phyloP scores from a whole-genome alignment of 208 protist genomes.

The Trypanosoma brucei region DNA sequence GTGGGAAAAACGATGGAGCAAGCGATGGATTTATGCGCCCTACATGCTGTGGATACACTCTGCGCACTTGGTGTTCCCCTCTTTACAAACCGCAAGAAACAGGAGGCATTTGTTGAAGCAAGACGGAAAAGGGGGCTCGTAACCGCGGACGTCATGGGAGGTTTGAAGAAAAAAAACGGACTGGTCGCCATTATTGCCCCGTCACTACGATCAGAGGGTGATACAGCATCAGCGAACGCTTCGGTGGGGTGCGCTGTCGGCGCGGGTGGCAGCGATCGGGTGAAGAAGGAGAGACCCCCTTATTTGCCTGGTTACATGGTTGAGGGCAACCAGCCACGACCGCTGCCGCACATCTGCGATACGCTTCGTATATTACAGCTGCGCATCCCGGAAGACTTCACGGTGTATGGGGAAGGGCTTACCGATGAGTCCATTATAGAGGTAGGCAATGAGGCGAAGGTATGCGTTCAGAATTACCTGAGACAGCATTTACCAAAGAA shows the following conservation, averaged over 20 bases:
- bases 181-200: conserved; percentile 28
- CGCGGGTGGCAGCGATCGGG: neutral
- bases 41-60: conserved; percentile 74
- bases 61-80: conserved; percentile 47
- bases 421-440: conserved; percentile 32
- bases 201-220: neutral
- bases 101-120: conserved; percentile 39
- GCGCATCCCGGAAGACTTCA: conserved; percentile 59
- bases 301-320: conserved; percentile 66
- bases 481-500: conserved; percentile 15
- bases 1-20: conserved; percentile 42
- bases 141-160: conserved; percentile 29
- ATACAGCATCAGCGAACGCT: neutral
- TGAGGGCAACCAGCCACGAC: conserved; percentile 48
- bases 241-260: neutral
- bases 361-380: conserved; percentile 44
- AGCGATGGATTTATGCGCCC: conserved; percentile 57
- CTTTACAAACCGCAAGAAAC: conserved; percentile 31
- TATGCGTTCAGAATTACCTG: conserved; percentile 67
- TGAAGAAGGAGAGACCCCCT: conserved; percentile 9
- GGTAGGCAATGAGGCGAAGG: conserved; percentile 47
- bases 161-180: conserved; percentile 20
- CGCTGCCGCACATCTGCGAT: conserved; percentile 47
- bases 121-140: conserved; percentile 32
- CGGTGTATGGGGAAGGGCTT: conserved; percentile 31